Conservation (phyloP, 1,284 basidiomycete genomes). For the Volvariella volvacea region DNA sequence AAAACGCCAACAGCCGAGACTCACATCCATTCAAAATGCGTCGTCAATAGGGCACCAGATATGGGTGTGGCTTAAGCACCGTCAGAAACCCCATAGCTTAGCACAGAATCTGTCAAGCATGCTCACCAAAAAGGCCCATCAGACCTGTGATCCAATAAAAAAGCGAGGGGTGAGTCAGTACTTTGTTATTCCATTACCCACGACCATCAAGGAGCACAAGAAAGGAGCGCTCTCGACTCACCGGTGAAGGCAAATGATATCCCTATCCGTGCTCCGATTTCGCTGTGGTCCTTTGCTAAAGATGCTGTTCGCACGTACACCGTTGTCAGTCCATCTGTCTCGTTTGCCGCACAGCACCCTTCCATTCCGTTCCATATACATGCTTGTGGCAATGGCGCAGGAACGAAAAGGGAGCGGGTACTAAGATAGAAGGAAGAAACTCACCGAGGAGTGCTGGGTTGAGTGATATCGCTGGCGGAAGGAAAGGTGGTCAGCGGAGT, state of each 20-base stretch:
- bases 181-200: background rate
- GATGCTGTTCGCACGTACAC: conserved; percentile 12
- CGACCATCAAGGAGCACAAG: background rate
- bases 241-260: conserved; percentile 18
- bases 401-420: too few relatives aligned
- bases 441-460: too few relatives aligned
- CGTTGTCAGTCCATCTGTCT: too few relatives aligned
- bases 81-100: background rate
- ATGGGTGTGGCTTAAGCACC: conserved; percentile 15
- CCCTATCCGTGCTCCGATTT: conserved; percentile 20
- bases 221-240: background rate
- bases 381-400: too few relatives aligned
- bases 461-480: too few relatives aligned
- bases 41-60: conserved; percentile 16
- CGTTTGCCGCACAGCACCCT: too few relatives aligned
- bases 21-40: conserved; percentile 13
- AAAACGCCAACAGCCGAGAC: conserved; percentile 17
- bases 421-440: too few relatives aligned
- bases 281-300: conserved; percentile 16
- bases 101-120: background rate
- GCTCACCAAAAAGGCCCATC: conserved; percentile 13
- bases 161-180: background rate
- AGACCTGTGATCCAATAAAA: conserved; percentile 4
- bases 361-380: too few relatives aligned
- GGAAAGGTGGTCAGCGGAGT: too few relatives aligned